Conservation (phyloP, 306 rosid genomes). For the Gastrolobium villosum region DNA sequence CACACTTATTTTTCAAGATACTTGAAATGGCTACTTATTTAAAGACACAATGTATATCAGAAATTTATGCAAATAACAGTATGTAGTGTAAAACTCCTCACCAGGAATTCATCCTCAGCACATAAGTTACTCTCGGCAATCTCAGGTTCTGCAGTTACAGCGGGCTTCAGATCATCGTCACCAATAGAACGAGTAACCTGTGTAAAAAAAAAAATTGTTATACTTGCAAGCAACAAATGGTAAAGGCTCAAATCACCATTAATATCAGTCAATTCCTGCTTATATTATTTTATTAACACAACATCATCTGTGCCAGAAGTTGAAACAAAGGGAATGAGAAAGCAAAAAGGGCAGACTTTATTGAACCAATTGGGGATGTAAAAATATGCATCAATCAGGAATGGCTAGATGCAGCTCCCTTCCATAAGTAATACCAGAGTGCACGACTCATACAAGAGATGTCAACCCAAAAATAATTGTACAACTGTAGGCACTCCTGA, state of each 20-base stretch:
- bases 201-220: neutral
- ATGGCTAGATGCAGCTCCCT: neutral
- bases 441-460: neutral
- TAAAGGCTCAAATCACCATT: neutral
- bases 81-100: constrained; percentile 43
- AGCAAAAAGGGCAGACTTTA: neutral
- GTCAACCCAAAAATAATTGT: constrained; percentile 10
- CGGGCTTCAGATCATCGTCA: constrained; percentile 92
- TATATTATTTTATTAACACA: neutral
- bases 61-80: constrained; percentile 18
- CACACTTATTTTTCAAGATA: neutral
- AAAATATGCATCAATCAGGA: neutral
- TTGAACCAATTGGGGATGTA: neutral
- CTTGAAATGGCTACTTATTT: constrained; percentile 14
- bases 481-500: constrained; percentile 16
- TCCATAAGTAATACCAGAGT: neutral
- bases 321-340: constrained; percentile 7
- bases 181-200: constrained; percentile 98
- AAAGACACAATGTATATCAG: constrained; percentile 1
- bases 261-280: constrained; percentile 16
- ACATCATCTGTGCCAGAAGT: neutral
- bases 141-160: constrained; percentile 97
- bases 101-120: constrained; percentile 83
- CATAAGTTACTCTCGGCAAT: constrained; percentile 71
- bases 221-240: constrained; percentile 22